These are phyloP conservation scores for Talaromyces ruber DNA, from an alignment of 495 filamentous ascomycete genomes.

Conservation along the genomic window DNA sequence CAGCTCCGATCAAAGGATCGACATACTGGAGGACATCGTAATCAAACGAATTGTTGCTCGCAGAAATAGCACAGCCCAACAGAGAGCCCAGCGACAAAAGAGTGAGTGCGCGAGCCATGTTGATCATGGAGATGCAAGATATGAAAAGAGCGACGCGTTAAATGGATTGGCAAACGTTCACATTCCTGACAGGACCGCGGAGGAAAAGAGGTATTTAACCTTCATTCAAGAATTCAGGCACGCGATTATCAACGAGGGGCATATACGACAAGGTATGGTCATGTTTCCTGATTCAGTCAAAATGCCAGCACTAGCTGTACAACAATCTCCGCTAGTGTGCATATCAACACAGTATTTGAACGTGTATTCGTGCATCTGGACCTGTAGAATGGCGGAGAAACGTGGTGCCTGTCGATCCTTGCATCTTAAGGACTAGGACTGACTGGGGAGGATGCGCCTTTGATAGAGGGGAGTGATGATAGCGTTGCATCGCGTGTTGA, in stretches of 20 bases:
- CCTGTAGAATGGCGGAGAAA: not conserved
- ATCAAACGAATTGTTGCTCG: slow-evolving; percentile 10
- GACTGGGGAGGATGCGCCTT: not conserved
- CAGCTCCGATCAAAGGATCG: slow-evolving; percentile 51
- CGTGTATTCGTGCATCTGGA: not conserved
- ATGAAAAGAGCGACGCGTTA: not conserved
- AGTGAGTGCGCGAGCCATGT: slow-evolving; percentile 5
- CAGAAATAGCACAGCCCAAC: not conserved
- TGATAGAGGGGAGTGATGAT: not conserved
- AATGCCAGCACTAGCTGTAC: not conserved
- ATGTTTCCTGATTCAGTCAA: not conserved
- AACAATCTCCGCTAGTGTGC: not conserved
- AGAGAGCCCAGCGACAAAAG: slow-evolving; percentile 1
- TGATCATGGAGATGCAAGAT: not conserved
- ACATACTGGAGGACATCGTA: slow-evolving; percentile 42
- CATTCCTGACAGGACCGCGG: not conserved
- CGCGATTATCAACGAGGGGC: not conserved
- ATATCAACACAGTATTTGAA: not conserved
- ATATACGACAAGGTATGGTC: not conserved
- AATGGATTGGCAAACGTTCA: not conserved
- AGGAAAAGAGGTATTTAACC: not conserved
- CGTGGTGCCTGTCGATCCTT: slow-evolving; percentile 7
- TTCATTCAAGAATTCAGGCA: not conserved
- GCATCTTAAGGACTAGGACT: slow-evolving; percentile 3
- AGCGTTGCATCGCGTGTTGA: not conserved